Evolutionary conservation across 164 flowering plant species (phyloP), one percentile per base, ranked within the genome.

Genomic region (Magnolia officinalis): DNA sequence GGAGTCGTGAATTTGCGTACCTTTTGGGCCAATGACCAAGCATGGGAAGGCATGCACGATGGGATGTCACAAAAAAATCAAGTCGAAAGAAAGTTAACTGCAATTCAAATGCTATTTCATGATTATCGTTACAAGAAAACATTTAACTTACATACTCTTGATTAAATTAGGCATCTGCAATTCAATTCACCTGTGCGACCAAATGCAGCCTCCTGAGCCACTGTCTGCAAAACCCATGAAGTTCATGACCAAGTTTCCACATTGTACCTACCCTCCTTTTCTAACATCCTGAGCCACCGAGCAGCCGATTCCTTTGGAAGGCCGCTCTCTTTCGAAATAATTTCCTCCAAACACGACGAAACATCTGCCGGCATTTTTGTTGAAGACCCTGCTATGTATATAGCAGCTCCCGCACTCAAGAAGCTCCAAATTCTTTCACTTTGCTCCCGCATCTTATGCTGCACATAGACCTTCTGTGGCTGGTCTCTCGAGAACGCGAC

Each of bases 341-440:
- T 90, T 55, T 92, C 94, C 87, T 90, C 98, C 58, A 94, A 83
- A 14, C 88, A 76, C 5, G 90, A 86, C 68, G 82, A 65, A 24
- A 94, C 98, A 82, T 92, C 98, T 2, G 95, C 70, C 1, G 98
- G 98, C 98, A 94, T 94, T 83, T 96, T 93, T 23, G 95, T 87
- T 55, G 98, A 86, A 65, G 99, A 96, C 24, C 99, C 99, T 9
- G 99, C 95, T 73, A 94, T 84, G 70, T 94, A 96, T 1, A 94
- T 80, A n/a, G 95, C 85, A 72, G 94, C 99, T 5, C 95, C 96
- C 50, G 85, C 80, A 19, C 78, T 77, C 64, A 96, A 82, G 78
- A 91, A 72, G 75, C 79, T 83, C 98, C 98, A 96, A 20, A 94
- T 58, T 74, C 82, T 85, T 50, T 73, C 74, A 73, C 98, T 84